Evolutionary conservation across 2,329 filamentous ascomycete genomes (phyloP).

Genomic region (Graphilbum sp.): DNA sequence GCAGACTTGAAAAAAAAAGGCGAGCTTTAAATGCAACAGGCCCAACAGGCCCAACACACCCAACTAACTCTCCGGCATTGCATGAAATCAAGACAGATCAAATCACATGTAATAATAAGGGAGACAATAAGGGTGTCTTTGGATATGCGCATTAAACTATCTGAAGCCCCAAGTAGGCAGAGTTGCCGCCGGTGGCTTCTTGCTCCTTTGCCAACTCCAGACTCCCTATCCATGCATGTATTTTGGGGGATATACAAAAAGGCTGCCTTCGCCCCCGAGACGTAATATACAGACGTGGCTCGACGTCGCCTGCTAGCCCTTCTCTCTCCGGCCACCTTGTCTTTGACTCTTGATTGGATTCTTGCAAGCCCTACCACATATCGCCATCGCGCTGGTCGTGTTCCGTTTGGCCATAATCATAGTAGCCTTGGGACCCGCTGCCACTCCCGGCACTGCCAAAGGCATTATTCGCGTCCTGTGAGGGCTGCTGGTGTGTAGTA

Average conservation of each 20-base stretch:
- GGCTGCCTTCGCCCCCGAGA: neutral
- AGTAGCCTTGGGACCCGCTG: slow-evolving; percentile 8
- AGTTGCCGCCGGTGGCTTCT: too few species aligned
- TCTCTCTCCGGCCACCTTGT: neutral
- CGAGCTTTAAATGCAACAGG: too few species aligned
- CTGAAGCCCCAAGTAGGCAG: too few species aligned
- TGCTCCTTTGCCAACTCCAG: slow-evolving; percentile 1
- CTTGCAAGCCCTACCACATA: slow-evolving; percentile 11
- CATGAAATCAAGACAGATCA: too few species aligned
- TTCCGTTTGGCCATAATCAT: slow-evolving; percentile 10
- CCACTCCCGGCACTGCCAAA: neutral
- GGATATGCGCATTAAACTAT: too few species aligned
- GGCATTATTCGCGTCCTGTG: neutral
- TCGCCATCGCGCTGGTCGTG: slow-evolving; percentile 9
- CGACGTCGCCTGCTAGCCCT: too few species aligned
- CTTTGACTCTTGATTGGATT: neutral
- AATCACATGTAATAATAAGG: too few species aligned
- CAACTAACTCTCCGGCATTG: too few species aligned
- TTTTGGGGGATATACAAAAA: neutral
- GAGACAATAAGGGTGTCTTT: too few species aligned
- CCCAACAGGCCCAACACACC: too few species aligned
- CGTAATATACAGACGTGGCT: too few species aligned
- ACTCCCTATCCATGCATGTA: slow-evolving; percentile 2
- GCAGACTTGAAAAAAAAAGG: too few species aligned
- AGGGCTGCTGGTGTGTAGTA: neutral